Base-by-base conservation (phyloP, 108 stramenopile genomes). In the Cyclotella sp. region DNA sequence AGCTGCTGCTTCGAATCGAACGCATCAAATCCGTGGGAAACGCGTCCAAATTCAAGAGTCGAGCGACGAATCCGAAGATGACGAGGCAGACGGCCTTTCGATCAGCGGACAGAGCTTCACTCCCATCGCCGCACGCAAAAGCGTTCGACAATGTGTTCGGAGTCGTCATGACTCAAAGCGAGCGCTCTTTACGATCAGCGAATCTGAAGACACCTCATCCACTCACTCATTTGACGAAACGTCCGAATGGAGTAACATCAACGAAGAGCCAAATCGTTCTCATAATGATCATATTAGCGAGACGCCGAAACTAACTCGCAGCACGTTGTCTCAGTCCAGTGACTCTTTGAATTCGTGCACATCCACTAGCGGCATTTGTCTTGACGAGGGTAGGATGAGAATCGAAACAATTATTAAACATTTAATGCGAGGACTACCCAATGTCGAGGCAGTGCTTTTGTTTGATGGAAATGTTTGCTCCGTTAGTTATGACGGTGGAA, bases 321-420 rank as follows among this genome's bases (percentile, higher is more conserved):
- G 29, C 57, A 67, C 59, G 43, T 59, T 49, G n/a, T 63, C 63
- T 63, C 53, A 34, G 41, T 65, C 63, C 34, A 69, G 34, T 63
- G 49, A 70, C 21, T 58, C 57, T 12, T 8, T 49, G 11, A 11
- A 21, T 9, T 26, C 60, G 16, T 72, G 19, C 29, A 22, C 60
- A 18, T 45, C 21, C 0, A 59, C 69, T 9, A 34, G 42, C 5
- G 55, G 40, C n/a, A 27, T 9, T 47, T n/a, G 27, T 39, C 28
- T 72, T 19, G 59, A 45, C 11, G 59, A 21, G 9, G 59, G 59
- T 10, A 70, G 49, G 43, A 71, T 78, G 70, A 70, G 49, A 65
- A 49, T 71, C 30, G 70, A 70, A 70, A 51, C 69, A 15, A 78
- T 78, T 28, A 51, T 78, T 10, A 55, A 63, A 29, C 62, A 70